Evolutionary conservation across 371 early-diverging fungal genomes (phyloP).

Genomic region (Mortierella sp.): DNA sequence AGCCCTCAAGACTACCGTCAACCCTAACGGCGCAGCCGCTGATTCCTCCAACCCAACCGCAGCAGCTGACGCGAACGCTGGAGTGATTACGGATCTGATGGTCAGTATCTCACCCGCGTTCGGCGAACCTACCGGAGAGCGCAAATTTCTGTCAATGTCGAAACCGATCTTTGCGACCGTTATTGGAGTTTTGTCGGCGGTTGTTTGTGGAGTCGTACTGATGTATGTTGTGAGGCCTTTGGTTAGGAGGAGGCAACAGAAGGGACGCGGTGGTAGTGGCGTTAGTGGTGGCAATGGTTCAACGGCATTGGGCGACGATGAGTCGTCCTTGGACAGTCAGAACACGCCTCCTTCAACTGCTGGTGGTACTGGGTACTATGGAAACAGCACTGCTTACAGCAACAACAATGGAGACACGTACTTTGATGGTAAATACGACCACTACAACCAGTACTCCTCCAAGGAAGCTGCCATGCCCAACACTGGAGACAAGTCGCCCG

Average conservation of each 20-base stretch:
- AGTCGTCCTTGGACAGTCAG: not conserved
- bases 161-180: conserved; percentile 35
- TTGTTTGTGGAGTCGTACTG: conserved; percentile 30
- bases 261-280: not conserved
- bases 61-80: not conserved
- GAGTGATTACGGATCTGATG: conserved; percentile 38
- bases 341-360: not conserved
- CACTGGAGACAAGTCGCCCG: not conserved
- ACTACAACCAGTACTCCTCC: not conserved
- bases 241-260: conserved; percentile 3
- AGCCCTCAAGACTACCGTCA: conserved; percentile 16
- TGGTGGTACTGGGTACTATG: not conserved
- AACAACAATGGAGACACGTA: not conserved
- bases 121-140: not conserved
- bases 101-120: conserved; percentile 41
- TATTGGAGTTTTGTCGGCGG: conserved; percentile 16
- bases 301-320: not conserved
- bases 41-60: not conserved
- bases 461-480: not conserved
- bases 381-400: not conserved
- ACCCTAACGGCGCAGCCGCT: not conserved
- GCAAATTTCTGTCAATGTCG: conserved; percentile 33
- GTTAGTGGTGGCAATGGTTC: not conserved
- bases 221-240: conserved; percentile 28
- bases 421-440: not conserved